Evolutionary conservation across 1,139 yeast genomes (phyloP).

Genomic region (Casaregolazyma suthepensis): DNA sequence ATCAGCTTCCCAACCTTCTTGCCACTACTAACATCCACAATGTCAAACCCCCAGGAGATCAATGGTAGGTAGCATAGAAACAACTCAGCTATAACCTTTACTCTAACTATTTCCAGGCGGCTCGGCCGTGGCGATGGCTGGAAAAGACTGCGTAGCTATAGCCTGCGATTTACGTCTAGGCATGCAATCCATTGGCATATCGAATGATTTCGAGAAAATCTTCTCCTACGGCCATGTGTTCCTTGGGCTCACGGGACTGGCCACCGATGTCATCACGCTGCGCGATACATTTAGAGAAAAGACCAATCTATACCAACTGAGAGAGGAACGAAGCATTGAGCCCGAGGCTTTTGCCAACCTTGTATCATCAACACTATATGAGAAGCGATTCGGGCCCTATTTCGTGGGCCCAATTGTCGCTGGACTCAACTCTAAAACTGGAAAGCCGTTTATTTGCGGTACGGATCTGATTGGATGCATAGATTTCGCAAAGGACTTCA

Average conservation of each 20-base stretch:
- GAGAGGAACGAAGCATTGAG: constrained; percentile 88
- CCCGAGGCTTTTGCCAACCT: constrained; percentile 92
- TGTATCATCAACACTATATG: constrained; percentile 84
- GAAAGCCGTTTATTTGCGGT: constrained; percentile 87
- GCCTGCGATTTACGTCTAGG: constrained; percentile 95
- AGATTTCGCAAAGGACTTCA: constrained; percentile 90
- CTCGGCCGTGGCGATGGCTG: constrained; percentile 97
- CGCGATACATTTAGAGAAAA: constrained; percentile 75
- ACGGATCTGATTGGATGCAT: constrained; percentile 96
- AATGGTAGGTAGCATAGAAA: constrained; percentile 25
- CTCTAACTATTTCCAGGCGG: constrained; percentile 49
- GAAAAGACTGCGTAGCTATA: constrained; percentile 96
- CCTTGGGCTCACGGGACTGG: constrained; percentile 90
- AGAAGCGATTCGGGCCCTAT: constrained; percentile 89
- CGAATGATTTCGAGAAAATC: constrained; percentile 89
- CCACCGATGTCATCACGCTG: constrained; percentile 86
- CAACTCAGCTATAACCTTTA: neutral
- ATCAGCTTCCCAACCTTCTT: neutral
- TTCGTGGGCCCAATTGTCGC: constrained; percentile 97
- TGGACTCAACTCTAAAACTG: constrained; percentile 76
- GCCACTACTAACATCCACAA: constrained; percentile 9
- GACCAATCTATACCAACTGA: constrained; percentile 80
- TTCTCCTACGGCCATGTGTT: constrained; percentile 81
- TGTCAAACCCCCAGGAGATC: constrained; percentile 33
- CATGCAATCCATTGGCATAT: constrained; percentile 83